Base-by-base conservation (phyloP, 805 yeast species). In the Lipomyces oligophaga region DNA sequence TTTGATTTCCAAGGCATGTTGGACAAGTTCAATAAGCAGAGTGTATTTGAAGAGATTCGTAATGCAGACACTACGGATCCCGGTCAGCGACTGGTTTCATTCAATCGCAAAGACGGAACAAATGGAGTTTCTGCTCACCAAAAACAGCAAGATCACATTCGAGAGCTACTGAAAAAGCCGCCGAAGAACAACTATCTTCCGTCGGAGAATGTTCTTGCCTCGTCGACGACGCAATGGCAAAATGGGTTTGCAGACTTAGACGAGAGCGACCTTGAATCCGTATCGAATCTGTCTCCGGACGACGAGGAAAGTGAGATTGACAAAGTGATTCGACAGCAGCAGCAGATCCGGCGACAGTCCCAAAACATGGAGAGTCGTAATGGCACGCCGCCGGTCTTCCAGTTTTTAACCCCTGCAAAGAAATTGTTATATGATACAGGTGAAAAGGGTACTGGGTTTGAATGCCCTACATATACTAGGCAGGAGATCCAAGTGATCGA, bases 1-100 rank as follows among this genome's bases (percentile, higher is more conserved):
- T 89, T 89, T 66, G 96, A 89, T 63, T 89, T 89, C 65, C 85
- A 79, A 45, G 81, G 85, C 11, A 85, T 84, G 61, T 72, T 89
- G 53, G 81, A 81, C 20, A 79, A 80, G 71, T 89, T 89, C 60
- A 93, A 89, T 64, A 89, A 89, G 64, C 70, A 73, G 48, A 72
- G 80, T 4, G 90, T 88, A 3, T 83, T 89, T 64, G 84, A 83
- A 39, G 87, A 86, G 61, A 75, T 89, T 59, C 31, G 56, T 24
- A 36, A 33, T 52, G 67, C 71, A 43, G 96, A 88, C 61, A 73
- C 70, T 16, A 71, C 78, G 15, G 77, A 74, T 32, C 81, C 82
- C 1, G 69, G 73, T 11, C 72, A 76, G 34, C 72, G 95, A 55
- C 71, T 86, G 37, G 95, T 85, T 4, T 80, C 87, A 2, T 85